phyloP scores from a whole-genome alignment of 1,284 basidiomycete genomes.

The Cutaneotrichosporon mucoides region DNA sequence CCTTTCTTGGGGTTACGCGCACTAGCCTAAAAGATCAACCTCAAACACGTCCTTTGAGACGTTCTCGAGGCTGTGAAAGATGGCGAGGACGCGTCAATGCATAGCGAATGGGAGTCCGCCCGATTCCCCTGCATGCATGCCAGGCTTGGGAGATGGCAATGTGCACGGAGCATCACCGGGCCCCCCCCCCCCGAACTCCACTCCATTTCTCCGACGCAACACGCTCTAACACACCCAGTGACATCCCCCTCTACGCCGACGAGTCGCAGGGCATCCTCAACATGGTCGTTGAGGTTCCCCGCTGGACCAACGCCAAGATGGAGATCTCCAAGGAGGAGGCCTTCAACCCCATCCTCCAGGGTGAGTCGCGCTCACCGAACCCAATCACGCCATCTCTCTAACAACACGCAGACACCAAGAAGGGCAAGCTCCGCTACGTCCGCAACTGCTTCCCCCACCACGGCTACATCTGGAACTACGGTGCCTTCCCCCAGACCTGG shows the following conservation, averaged over 20 bases:
- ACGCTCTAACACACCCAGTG: slow-evolving; percentile 45
- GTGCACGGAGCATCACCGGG: too few relatives aligned
- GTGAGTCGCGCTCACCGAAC: slow-evolving; percentile 23
- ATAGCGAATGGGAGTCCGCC: too few relatives aligned
- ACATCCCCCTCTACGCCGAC: slow-evolving; percentile 94
- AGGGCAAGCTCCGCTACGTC: slow-evolving; percentile 90
- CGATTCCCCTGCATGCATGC: too few relatives aligned
- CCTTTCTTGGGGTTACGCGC: not conserved
- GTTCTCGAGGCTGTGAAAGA: too few relatives aligned
- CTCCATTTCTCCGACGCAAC: not conserved
- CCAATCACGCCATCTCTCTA: not conserved
- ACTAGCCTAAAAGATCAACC: too few relatives aligned
- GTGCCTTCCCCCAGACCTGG: slow-evolving; percentile 98
- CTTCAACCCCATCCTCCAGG: slow-evolving; percentile 99
- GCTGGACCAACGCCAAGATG: slow-evolving; percentile 99
- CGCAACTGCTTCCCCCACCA: slow-evolving; percentile 99
- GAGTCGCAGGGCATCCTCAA: slow-evolving; percentile 89
- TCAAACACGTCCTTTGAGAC: too few relatives aligned
- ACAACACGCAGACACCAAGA: slow-evolving; percentile 46
- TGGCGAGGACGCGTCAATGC: too few relatives aligned
- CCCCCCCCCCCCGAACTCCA: too few relatives aligned
- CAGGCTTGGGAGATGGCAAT: too few relatives aligned
- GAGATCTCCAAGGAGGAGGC: slow-evolving; percentile 96
- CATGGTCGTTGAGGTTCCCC: slow-evolving; percentile 96
- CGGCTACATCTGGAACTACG: slow-evolving; percentile 87